Base-by-base conservation (phyloP, 441 rosid genomes). In the Bruguiera hainesii region DNA sequence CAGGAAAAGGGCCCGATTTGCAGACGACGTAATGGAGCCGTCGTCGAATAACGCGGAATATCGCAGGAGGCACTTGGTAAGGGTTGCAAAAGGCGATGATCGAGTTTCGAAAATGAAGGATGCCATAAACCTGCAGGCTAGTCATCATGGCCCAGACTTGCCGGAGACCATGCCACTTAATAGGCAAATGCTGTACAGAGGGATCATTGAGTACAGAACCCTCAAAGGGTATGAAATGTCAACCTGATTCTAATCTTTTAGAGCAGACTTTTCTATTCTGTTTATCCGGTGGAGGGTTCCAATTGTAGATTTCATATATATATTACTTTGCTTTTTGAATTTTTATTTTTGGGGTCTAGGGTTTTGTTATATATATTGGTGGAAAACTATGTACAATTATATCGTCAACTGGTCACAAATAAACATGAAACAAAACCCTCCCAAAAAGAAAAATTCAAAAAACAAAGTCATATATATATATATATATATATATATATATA, bases 1-100 rank as follows among this genome's bases (percentile, higher is more conserved):
- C 61, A 87, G 79, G 79, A 93, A 86, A 67, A 87, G 74, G 77
- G 97, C 89, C 49, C 76, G 90, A 70, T 90, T 93, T 71, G 89
- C 95, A 26, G 86, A 80, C 16, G 88, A 89, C 60, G 95, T 89
- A 77, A 79, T 81, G n/a, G 90, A 84, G 76, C 87, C 92, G 0
- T 85, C 94, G 4, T 76, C 78, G 9, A 79, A 85, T 33, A 87
- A 84, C 72, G 80, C 81, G 61, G 85, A 88, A 56, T 83, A 85
- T 75, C 77, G 93, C 59, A 78, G 64, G 71, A 80, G 73, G 69
- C 31, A 37, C 21, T 69, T 66, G 20, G 48, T 16, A 13, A 53
- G 28, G 60, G 50, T 28, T 25, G 10, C 5, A 20, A 60, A 7
- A 20, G 48, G 10, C 60, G 46, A 50, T 20, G 18, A 53, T 21